Percentiles rank a stretch among this genome's conserved stretches.
phyloP scores from a whole-genome alignment of 2,329 filamentous ascomycete species.

The Paecilomyces sp. region DNA sequence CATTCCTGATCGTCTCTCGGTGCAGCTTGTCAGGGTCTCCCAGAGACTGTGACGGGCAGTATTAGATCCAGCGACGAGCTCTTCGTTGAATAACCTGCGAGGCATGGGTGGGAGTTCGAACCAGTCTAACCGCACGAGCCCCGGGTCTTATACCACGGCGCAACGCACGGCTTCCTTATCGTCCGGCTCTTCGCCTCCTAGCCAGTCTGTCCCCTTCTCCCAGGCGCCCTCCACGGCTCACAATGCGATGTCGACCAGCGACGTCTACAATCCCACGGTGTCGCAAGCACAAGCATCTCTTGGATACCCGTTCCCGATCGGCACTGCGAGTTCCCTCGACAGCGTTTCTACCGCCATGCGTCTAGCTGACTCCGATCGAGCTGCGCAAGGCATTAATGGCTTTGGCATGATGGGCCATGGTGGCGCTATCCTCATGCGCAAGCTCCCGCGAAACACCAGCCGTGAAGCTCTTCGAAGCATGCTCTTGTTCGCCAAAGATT shows the following conservation, averaged over 20 bases:
- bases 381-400: slow-evolving; percentile 28
- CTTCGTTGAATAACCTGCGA: slow-evolving; percentile 9
- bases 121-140: slow-evolving; percentile 35
- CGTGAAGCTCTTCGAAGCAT: slow-evolving; percentile 54
- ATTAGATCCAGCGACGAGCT: neutral
- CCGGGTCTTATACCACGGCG: slow-evolving; percentile 31
- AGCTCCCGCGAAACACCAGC: slow-evolving; percentile 52
- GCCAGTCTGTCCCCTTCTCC: slow-evolving; percentile 24
- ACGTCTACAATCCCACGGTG: slow-evolving; percentile 32
- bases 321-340: slow-evolving; percentile 29
- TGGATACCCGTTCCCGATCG: slow-evolving; percentile 31
- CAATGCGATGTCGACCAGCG: slow-evolving; percentile 35
- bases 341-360: slow-evolving; percentile 24
- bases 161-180: slow-evolving; percentile 33
- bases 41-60: neutral
- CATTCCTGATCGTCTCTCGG: neutral
- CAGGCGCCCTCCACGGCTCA: slow-evolving; percentile 31
- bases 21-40: neutral
- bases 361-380: slow-evolving; percentile 26
- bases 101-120: slow-evolving; percentile 36
- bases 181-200: slow-evolving; percentile 31
- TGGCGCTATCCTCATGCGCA: slow-evolving; percentile 50
- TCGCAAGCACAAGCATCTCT: slow-evolving; percentile 31
- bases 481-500: slow-evolving; percentile 58
- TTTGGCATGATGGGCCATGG: slow-evolving; percentile 22